phyloP scores from a whole-genome alignment of 352 stramenopile species.

The Globisporangium acanthophoron region DNA sequence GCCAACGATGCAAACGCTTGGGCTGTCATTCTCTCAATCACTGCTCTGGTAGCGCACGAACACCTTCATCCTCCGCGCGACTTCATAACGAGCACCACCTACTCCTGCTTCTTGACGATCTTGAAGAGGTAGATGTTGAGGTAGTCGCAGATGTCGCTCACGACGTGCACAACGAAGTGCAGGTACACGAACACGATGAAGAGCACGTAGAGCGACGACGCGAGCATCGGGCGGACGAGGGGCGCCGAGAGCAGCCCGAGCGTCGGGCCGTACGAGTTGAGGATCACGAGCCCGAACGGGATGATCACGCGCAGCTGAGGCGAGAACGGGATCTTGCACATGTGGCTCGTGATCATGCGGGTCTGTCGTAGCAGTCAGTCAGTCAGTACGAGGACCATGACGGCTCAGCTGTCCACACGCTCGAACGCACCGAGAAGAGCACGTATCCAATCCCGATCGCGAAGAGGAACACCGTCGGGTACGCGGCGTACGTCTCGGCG shows the following conservation, averaged over 20 bases:
- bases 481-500: slow-evolving; percentile 50
- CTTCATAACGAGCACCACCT: background rate
- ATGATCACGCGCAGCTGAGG: slow-evolving; percentile 79
- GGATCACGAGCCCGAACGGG: slow-evolving; percentile 64
- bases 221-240: slow-evolving; percentile 58
- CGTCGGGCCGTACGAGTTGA: slow-evolving; percentile 61
- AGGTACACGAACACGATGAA: slow-evolving; percentile 74
- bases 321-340: slow-evolving; percentile 87
- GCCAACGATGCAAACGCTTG: background rate
- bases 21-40: background rate
- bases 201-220: slow-evolving; percentile 62
- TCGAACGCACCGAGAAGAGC: slow-evolving; percentile 66
- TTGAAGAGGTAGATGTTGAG: slow-evolving; percentile 86
- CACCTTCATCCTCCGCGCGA: background rate
- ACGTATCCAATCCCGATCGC: slow-evolving; percentile 80
- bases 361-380: slow-evolving; percentile 33
- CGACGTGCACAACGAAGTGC: slow-evolving; percentile 76
- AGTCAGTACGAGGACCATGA: background rate
- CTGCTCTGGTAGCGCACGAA: background rate
- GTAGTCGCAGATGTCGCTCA: slow-evolving; percentile 84
- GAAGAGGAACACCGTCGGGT: slow-evolving; percentile 75
- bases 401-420: background rate
- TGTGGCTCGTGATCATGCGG: slow-evolving; percentile 87
- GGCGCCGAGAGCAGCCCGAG: slow-evolving; percentile 41
- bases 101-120: slow-evolving; percentile 37